Base-by-base conservation (phyloP, 1,284 basidiomycete genomes). In the Austroboletus rostrupii region DNA sequence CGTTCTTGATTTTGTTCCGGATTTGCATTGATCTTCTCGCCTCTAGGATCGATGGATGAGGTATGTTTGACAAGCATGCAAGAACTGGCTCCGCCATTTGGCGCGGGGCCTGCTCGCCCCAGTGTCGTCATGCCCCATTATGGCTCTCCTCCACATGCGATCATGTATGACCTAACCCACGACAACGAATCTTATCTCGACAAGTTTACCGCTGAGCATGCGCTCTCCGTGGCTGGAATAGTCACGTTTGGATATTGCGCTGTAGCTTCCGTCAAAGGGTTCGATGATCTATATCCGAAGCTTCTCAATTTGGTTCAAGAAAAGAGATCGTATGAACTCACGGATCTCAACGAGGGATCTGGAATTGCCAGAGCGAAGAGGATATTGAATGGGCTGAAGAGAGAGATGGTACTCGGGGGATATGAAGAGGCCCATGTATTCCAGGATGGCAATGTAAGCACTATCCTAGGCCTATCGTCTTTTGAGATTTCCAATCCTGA, bases 251-350 rank as follows among this genome's bases (percentile, higher is more conserved):
- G 87, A 42, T 83, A 81, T 62, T 90, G 83, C 16, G 94, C 90
- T 6, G 80, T 90, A 43, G 94, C 93, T 2, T 94, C 91, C 7
- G 92, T 92, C 58, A 96, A 97, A 69, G 94, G 94, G 31, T 96
- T 95, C 62, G 94, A 97, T 64, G 94, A 97, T 61, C 70, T 97
- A n/a, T 97, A 97, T 65, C 93, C 94, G 6, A 92, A 92, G 66
- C 71, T 95, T 17, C 70, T 97, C 37, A 82, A 96, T 66, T 75
- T 97, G 32, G 95, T 97, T 14, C 75, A 74, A 13, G 94, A 97
- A 68, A 86, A 81, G 60, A 76, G 92, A 54, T 68, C 72, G 59
- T 97, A 97, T 64, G 86, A 90, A 57, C 62, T 76, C 39, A 81
- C 72, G 32, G 72, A 73, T 6, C 65, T 80, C 13, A 78, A 71